Evolutionary conservation across 2,329 filamentous ascomycete species (phyloP), one percentile per base, ranked within the genome.

Genomic region (Fusarium anthophilum): DNA sequence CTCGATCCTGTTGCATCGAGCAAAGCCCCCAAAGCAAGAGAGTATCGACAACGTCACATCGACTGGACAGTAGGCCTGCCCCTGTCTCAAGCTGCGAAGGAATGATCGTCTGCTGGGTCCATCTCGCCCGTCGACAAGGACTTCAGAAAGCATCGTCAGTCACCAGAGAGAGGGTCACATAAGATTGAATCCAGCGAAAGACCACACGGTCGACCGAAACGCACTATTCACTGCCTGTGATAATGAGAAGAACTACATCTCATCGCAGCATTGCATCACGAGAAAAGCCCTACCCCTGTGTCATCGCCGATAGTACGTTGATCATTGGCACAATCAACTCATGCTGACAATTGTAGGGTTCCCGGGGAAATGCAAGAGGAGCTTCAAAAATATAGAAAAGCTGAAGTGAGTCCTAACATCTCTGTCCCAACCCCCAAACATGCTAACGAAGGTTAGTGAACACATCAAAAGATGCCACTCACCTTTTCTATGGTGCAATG

Each of bases 391-490:
- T 6, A 65, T 70, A 9, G 51, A 65, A 17, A 70, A 65, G 28
- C 66, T 38, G 9, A 70, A 70, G 67, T 70, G 1, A 18, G 66
- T 22, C 15, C 8, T 17, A 4, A 1, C 2, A 3, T 1, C 8
- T 4, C 14, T 2, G 0, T 3, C 5, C 1, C 2, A 10, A 7
- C 10, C 4, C 13, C 2, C 9, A 8, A 9, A 13, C 18, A 14
- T 38, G 15, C 51, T 69, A 51, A 69, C 35, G 17, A 8, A 6
- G 2, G 2, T 14, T 2, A 70, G 67, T 15, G 67, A 70, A 2
- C 66, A 69, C 3, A 26, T 69, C 4, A 69, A 69, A 10, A 11
- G 66, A 14, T 57, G 22, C 0, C 66, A 69, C 8, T 44, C n/a
- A 0, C 58, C 37, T 1, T 13, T 43, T 1, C 56, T 38, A 14